These are phyloP conservation scores for Trichosporon asahii DNA, from an alignment of 1,284 basidiomycete genomes.

Conservation along the genomic window DNA sequence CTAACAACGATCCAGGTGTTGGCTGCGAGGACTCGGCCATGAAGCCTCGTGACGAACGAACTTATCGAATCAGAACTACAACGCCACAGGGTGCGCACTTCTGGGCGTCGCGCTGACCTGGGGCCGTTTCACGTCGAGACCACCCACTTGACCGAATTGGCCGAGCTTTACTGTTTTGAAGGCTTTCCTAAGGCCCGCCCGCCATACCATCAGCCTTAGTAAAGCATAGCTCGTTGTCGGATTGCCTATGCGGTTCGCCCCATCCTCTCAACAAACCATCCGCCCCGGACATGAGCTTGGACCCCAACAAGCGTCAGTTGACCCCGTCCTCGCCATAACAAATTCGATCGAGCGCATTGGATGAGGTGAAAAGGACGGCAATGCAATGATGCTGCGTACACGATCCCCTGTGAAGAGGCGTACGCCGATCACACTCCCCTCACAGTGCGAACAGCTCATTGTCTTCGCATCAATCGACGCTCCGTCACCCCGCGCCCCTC, in stretches of 20 bases:
- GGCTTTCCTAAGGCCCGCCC: neutral
- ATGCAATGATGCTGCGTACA: neutral
- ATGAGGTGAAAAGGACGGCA: neutral
- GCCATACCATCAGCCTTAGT: neutral
- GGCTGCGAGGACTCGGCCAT: neutral
- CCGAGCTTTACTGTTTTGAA: neutral
- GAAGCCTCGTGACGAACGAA: neutral
- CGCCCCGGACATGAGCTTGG: neutral
- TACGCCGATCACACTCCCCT: neutral
- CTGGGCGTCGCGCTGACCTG: neutral
- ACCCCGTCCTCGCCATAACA: neutral
- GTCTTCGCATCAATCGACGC: neutral
- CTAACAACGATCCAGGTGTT: neutral
- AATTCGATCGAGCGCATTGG: neutral
- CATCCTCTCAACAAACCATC: neutral
- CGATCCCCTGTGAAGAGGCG: neutral
- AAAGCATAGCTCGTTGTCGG: neutral
- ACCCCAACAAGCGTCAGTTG: neutral
- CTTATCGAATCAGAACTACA: neutral
- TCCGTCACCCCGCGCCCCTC: too few relatives aligned
- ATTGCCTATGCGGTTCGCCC: neutral
- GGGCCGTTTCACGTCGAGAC: neutral
- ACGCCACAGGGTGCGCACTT: neutral
- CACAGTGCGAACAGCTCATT: neutral
- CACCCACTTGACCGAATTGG: neutral